phyloP scores from a whole-genome alignment of 805 yeast genomes.

The Saturnispora halmiae region DNA sequence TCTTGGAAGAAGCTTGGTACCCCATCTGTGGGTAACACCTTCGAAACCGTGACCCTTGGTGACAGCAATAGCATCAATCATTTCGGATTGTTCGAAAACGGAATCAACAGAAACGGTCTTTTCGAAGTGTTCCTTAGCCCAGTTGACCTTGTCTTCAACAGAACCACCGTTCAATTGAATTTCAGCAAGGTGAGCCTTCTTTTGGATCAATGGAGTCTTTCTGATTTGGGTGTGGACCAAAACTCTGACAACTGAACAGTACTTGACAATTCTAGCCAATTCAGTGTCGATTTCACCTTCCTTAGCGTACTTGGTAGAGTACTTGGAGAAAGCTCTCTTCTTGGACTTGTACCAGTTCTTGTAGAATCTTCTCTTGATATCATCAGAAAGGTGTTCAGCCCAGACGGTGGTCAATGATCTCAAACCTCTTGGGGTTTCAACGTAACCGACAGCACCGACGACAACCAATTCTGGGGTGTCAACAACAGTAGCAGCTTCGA shows the following conservation, averaged over 20 bases:
- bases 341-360: constrained; percentile 99
- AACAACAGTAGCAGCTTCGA: constrained; percentile 98
- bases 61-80: constrained; percentile 97
- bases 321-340: constrained; percentile 99
- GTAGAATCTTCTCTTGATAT: constrained; percentile 99
- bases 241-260: constrained; percentile 97
- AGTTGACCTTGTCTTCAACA: constrained; percentile 90
- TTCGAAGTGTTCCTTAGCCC: constrained; percentile 99
- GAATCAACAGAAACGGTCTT: constrained; percentile 94
- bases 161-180: constrained; percentile 99
- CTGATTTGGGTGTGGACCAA: constrained; percentile 99
- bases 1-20: constrained; percentile 99
- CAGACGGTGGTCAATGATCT: constrained; percentile 99
- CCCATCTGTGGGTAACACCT: constrained; percentile 99
- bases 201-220: constrained; percentile 97
- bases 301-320: constrained; percentile 96
- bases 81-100: constrained; percentile 98
- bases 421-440: constrained; percentile 99
- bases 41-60: constrained; percentile 99
- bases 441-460: constrained; percentile 99
- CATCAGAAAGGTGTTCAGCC: constrained; percentile 99
- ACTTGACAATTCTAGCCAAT: constrained; percentile 97
- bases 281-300: constrained; percentile 87
- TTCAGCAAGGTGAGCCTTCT: constrained; percentile 99
- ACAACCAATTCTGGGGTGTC: constrained; percentile 99